These are phyloP conservation scores for Corynascus novoguineensis DNA, from an alignment of 495 filamentous ascomycete species.

Conservation along the genomic window DNA sequence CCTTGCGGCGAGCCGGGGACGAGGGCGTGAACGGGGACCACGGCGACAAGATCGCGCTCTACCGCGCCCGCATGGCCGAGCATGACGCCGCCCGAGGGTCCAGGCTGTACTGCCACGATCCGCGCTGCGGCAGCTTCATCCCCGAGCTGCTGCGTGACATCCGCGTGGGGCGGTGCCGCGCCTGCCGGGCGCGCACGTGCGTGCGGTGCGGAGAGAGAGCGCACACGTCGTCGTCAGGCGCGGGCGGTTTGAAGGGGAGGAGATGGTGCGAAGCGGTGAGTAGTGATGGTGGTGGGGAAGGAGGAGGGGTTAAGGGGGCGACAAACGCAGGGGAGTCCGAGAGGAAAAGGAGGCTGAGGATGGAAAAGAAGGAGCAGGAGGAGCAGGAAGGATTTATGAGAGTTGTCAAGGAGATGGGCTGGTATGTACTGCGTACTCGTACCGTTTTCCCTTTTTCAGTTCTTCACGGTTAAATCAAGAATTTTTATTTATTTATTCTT, in stretches of 20 bases:
- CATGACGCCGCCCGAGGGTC: not conserved
- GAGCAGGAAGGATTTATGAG: slow-evolving; percentile 2
- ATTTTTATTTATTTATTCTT: not conserved
- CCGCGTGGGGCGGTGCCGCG: slow-evolving; percentile 12
- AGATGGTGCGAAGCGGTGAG: not conserved
- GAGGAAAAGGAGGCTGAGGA: not conserved
- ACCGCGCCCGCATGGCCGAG: slow-evolving; percentile 18
- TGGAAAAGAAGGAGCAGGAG: not conserved
- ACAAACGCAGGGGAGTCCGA: too few species aligned
- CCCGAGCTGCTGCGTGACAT: slow-evolving; percentile 7
- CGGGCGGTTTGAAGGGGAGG: too few species aligned
- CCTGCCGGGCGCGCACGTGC: slow-evolving; percentile 15
- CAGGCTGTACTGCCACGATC: slow-evolving; percentile 21
- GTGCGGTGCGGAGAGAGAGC: slow-evolving; percentile 1
- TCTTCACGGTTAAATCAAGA: too few species aligned
- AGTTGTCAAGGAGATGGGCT: slow-evolving; percentile 5
- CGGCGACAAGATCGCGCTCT: slow-evolving; percentile 4
- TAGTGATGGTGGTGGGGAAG: not conserved
- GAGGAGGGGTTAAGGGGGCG: too few species aligned
- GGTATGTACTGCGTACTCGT: too few species aligned
- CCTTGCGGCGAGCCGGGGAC: too few species aligned
- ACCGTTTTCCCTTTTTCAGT: not conserved
- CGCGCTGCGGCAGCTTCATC: slow-evolving; percentile 20
- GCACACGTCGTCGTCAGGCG: too few species aligned
- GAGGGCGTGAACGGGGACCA: too few species aligned